These are phyloP conservation scores for Hapsidospora chrysogenum DNA, from an alignment of 495 filamentous ascomycete species.

Conservation along the genomic window DNA sequence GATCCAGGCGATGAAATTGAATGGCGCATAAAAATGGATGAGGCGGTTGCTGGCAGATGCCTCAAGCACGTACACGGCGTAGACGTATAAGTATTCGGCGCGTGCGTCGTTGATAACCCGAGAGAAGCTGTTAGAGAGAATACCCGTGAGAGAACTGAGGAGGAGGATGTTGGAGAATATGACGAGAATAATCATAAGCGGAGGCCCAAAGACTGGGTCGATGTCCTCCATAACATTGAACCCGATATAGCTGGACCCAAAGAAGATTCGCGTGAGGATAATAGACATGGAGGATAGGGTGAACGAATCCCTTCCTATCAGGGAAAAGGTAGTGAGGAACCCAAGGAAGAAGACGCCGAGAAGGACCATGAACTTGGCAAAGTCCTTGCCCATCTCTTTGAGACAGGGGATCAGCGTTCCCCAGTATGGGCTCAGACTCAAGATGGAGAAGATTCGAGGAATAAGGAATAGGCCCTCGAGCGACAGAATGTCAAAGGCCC, in stretches of 20 bases:
- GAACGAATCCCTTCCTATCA: conserved; percentile 66
- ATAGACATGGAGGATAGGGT: conserved; percentile 64
- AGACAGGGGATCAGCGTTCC: conserved; percentile 66
- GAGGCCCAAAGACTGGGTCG: conserved; percentile 38
- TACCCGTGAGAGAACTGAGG: conserved; percentile 76
- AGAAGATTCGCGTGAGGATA: conserved; percentile 74
- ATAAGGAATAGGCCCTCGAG: conserved; percentile 84
- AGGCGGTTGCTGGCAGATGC: conserved; percentile 62
- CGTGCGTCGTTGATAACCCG: conserved; percentile 55
- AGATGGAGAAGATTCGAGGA: conserved; percentile 74
- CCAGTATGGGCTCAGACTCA: conserved; percentile 84
- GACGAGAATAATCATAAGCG: conserved; percentile 68
- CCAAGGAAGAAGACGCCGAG: conserved; percentile 70
- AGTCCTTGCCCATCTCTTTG: conserved; percentile 90
- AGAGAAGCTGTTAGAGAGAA: conserved; percentile 78
- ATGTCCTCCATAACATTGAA: conserved; percentile 43
- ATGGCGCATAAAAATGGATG: conserved; percentile 60
- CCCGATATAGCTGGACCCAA: conserved; percentile 59
- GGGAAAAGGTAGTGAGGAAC: conserved; percentile 82
- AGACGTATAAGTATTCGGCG: conserved; percentile 81
- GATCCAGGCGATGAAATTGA: conserved; percentile 72
- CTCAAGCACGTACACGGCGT: conserved; percentile 58
- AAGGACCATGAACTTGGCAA: conserved; percentile 78
- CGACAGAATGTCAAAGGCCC: conserved; percentile 74
- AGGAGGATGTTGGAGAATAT: conserved; percentile 78